Conservation (phyloP, 371 early-diverging fungal species). For the Saksenaea oblongispora region DNA sequence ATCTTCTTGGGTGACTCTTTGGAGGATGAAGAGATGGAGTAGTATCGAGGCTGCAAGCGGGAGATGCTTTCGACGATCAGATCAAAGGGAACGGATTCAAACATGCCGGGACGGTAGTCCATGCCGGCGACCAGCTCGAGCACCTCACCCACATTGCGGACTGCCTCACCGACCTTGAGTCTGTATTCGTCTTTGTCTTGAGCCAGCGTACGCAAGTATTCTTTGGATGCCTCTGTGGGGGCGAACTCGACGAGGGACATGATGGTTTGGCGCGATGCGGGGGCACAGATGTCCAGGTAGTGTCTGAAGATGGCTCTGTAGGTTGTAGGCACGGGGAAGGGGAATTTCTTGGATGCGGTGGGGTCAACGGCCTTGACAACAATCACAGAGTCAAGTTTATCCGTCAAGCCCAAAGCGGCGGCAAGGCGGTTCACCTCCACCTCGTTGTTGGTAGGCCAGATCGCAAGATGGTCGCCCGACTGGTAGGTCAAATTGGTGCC, state of each 20-base stretch:
- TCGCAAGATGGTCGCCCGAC: conserved; percentile 95
- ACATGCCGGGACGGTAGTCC: conserved; percentile 23
- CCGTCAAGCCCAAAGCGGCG: conserved; percentile 58
- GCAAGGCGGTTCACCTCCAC: conserved; percentile 71
- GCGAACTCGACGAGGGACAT: conserved; percentile 61
- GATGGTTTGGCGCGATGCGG: conserved; percentile 67
- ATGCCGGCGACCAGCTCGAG: conserved; percentile 39
- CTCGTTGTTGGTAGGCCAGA: conserved; percentile 88
- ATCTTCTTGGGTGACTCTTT: conserved; percentile 70
- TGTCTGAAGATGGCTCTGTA: conserved; percentile 86
- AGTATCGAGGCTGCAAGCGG: conserved; percentile 88
- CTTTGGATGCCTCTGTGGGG: conserved; percentile 54
- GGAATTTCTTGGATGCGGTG: conserved; percentile 68
- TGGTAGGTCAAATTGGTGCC: conserved; percentile 81
- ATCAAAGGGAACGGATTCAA: conserved; percentile 63
- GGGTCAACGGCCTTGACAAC: conserved; percentile 64
- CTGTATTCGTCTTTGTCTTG: conserved; percentile 76
- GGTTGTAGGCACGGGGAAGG: conserved; percentile 89
- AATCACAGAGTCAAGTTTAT: conserved; percentile 68
- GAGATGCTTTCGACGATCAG: conserved; percentile 78
- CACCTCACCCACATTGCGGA: conserved; percentile 70
- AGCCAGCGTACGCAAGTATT: conserved; percentile 56
- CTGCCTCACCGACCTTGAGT: conserved; percentile 56
- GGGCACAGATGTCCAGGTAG: conserved; percentile 86
- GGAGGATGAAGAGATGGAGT: conserved; percentile 91